Evolutionary conservation across 225 moss, liverwort and hornwort species (phyloP).

Genomic region (Polytrichum formosum): DNA sequence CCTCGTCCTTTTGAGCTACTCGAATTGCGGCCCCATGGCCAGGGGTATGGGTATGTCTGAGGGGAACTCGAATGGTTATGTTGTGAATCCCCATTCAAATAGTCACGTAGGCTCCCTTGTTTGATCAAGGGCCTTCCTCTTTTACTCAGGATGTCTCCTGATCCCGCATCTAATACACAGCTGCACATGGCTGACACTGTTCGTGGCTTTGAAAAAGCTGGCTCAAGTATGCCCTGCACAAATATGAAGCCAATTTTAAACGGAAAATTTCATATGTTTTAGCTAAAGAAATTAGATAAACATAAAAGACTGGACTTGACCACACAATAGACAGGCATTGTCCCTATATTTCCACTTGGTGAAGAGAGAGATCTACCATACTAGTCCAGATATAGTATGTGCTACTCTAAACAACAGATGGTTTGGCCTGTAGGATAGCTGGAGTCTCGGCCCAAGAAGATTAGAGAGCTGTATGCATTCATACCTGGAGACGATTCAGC

Average conservation of each 20-base stretch:
- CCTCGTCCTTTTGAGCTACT: slow-evolving; percentile 61
- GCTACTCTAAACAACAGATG: too few relatives aligned
- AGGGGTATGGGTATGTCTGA: slow-evolving; percentile 53
- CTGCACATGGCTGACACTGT: slow-evolving; percentile 47
- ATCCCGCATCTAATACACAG: slow-evolving; percentile 50
- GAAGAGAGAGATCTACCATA: too few relatives aligned
- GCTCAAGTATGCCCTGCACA: slow-evolving; percentile 81
- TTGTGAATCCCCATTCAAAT: slow-evolving; percentile 31
- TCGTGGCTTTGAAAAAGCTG: slow-evolving; percentile 84
- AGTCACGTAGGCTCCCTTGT: slow-evolving; percentile 47
- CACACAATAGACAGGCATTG: too few relatives aligned
- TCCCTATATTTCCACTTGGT: too few relatives aligned
- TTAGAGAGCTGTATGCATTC: too few relatives aligned
- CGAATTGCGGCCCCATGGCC: slow-evolving; percentile 73
- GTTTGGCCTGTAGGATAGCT: too few relatives aligned
- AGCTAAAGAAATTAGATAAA: too few relatives aligned
- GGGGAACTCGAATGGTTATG: slow-evolving; percentile 29
- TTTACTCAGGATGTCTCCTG: slow-evolving; percentile 36
- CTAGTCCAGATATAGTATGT: too few relatives aligned
- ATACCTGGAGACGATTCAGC: slow-evolving; percentile 86
- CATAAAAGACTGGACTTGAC: too few relatives aligned
- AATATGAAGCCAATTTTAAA: background rate
- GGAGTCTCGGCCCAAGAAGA: too few relatives aligned
- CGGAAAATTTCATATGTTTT: too few relatives aligned
- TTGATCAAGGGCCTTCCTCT: slow-evolving; percentile 24